phyloP scores from a whole-genome alignment of 306 rosid species.

The Dalbergia cochinchinensis region DNA sequence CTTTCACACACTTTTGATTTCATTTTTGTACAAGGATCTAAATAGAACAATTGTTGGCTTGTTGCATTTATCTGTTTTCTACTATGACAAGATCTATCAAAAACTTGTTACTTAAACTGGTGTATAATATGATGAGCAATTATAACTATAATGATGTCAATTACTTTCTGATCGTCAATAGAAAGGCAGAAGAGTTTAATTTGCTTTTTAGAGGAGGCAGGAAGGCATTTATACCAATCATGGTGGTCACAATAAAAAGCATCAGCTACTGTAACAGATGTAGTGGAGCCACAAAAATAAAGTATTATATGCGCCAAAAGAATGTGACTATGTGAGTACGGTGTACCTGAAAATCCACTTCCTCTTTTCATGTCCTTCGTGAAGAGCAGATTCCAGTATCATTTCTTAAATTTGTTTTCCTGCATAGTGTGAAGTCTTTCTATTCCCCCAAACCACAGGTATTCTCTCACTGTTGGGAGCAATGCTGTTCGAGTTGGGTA shows the following conservation, averaged over 20 bases:
- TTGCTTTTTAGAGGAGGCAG: background rate
- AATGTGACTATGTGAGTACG: slow-evolving; percentile 4
- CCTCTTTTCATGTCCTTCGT: slow-evolving; percentile 16
- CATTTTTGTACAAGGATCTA: background rate
- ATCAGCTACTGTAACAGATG: background rate
- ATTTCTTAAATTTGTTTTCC: slow-evolving; percentile 26
- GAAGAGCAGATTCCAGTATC: slow-evolving; percentile 16
- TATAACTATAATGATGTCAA: no score
- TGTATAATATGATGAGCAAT: no score
- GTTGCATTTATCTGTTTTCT: background rate
- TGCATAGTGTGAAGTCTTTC: background rate
- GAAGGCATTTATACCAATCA: slow-evolving; percentile 3
- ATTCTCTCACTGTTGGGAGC: no score
- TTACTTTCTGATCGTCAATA: no score
- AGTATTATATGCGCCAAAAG: background rate
- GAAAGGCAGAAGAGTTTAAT: no score
- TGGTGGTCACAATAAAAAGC: background rate
- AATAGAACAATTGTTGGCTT: background rate
- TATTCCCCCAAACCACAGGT: no score
- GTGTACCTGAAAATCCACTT: slow-evolving; percentile 14
- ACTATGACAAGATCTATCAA: background rate
- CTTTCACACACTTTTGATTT: background rate
- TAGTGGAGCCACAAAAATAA: background rate
- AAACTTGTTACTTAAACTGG: background rate
- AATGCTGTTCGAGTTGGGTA: no score